Evolutionary conservation across 306 rosid species (phyloP), one percentile per base, ranked within the genome.

Genomic region (Cicer yamashitae): DNA sequence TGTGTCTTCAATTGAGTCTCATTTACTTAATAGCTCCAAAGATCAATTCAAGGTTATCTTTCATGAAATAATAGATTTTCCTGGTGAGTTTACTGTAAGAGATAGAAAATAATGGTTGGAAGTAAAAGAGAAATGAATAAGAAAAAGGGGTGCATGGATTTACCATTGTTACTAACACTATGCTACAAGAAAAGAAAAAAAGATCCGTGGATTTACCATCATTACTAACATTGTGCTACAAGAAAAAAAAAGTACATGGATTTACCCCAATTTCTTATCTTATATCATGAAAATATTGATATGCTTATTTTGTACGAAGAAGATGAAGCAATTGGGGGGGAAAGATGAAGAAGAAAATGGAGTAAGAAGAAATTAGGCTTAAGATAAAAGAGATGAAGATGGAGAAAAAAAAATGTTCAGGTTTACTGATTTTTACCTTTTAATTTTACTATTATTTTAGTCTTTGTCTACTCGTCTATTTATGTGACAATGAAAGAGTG

Each of bases 181-280:
- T 45, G 89, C 82, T 88, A 73, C 91, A 79, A 81, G 82, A 75
- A 74, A 20, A 74, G 78, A 83, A 70, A 80, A 0, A 30, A 76
- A 82, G 79, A 85, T 86, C 84, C 89, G 86, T 90, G 79, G 89
- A 86, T 86, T 82, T 77, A 79, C 91, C 91, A 97, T 94, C 98
- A 94, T 91, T 88, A 91, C 88, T 10, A 67, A 41, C 81, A 77
- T 82, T 20, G 68, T 45, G 89, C 82, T 88, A 76, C 92, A 79
- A 81, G 82, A 75, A 76, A 81, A 86, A 83, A 70, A 80, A 30
- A 2, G 85, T 85, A 85, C 93, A 87, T 90, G 80, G 88, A 86
- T 84, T 82, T 77, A 77, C 91, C 89, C 5, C 5, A 30, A 30
- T 30, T 30, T 30, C 34, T 30, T 30, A 30, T 3, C 34, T 30